Evolutionary conservation across 225 moss, liverwort and hornwort species (phyloP).

Genomic region (Marchantia polymorpha): DNA sequence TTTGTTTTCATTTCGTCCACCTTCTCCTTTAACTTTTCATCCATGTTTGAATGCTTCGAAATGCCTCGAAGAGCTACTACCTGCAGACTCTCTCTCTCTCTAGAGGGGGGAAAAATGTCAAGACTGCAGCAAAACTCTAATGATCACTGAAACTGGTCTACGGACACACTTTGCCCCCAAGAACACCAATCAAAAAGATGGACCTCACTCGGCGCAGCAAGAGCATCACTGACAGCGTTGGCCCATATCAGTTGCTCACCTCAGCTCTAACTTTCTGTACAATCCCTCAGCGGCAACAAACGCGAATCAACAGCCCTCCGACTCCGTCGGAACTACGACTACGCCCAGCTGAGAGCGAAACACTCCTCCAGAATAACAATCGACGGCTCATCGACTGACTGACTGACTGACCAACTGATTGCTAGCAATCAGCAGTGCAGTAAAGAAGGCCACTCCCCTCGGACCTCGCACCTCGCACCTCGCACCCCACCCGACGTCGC

Average conservation of each 20-base stretch:
- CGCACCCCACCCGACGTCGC: not conserved
- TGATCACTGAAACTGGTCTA: not conserved
- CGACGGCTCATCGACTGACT: not conserved
- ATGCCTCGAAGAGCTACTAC: not conserved
- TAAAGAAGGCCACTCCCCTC: not conserved
- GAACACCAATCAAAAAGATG: not conserved
- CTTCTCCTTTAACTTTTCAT: conserved; percentile 45
- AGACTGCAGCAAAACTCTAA: not conserved
- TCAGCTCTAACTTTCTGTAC: not conserved
- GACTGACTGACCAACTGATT: not conserved
- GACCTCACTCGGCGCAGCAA: not conserved
- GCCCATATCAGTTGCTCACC: not conserved
- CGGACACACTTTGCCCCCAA: not conserved
- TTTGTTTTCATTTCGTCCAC: conserved; percentile 45
- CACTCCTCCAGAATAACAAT: not conserved
- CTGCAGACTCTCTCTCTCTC: conserved; percentile 2
- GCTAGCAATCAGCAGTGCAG: not conserved
- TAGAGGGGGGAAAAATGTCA: not conserved
- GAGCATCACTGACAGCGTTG: not conserved
- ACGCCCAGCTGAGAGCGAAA: not conserved
- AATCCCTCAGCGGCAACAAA: not conserved
- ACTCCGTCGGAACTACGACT: not conserved
- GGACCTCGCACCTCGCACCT: too few species aligned
- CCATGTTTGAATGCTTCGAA: conserved; percentile 21
- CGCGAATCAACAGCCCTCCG: not conserved